Evolutionary conservation across 192 early-diverging fungal species (phyloP).

Genomic region (Umbelopsis sp.): DNA sequence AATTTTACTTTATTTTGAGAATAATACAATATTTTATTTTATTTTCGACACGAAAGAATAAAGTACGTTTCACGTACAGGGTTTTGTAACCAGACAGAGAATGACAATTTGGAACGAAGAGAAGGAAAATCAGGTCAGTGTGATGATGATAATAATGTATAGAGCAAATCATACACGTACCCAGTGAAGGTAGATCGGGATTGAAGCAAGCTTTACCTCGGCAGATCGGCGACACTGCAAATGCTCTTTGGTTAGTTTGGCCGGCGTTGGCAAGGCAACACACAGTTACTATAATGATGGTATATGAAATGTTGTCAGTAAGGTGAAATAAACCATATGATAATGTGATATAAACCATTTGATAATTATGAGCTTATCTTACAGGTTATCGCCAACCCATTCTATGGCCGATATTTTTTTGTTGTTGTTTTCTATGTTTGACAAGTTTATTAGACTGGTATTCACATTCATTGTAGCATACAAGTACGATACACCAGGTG

Average conservation of each 20-base stretch:
- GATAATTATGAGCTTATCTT: slow-evolving; percentile 7
- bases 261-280: neutral
- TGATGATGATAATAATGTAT: neutral
- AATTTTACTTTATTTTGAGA: too few relatives aligned
- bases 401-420: neutral
- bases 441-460: neutral
- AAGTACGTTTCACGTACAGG: too few relatives aligned
- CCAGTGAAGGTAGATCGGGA: slow-evolving; percentile 12
- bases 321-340: too few relatives aligned
- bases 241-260: neutral
- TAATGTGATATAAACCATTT: neutral
- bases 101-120: too few relatives aligned
- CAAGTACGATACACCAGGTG: neutral
- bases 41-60: too few relatives aligned
- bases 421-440: neutral
- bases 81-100: too few relatives aligned
- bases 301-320: neutral
- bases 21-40: too few relatives aligned
- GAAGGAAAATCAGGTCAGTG: neutral
- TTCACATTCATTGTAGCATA: slow-evolving; percentile 2
- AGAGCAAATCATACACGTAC: neutral
- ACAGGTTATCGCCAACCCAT: slow-evolving; percentile 7
- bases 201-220: neutral
- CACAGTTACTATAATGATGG: slow-evolving; percentile 1
- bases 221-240: neutral